Base-by-base conservation (phyloP, 352 stramenopile genomes). In the Pythium utonaiense region DNA sequence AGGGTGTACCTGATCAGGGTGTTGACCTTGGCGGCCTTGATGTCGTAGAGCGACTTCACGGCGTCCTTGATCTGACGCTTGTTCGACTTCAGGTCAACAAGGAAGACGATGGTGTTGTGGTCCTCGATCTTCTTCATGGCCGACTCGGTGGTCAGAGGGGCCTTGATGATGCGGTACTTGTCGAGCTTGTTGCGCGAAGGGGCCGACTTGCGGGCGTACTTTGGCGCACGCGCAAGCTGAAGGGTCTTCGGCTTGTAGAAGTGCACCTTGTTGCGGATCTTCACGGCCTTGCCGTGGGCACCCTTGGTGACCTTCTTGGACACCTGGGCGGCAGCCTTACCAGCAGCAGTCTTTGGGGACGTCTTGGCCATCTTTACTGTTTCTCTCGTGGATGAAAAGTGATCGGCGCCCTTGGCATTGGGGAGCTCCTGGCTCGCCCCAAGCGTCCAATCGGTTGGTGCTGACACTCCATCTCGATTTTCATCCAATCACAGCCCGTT, bases 71-170 rank as follows among this genome's bases (percentile, higher is more conserved):
- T 99, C 91, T 99, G 98, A 66, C 96, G 93, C 95, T 99, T 99
- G 93, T 99, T 99, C 69, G 97, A 87, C 67, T 97, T 93, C 55
- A 99, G 88, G 74, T 99, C 97, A 50, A 99, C 97, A 71, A 99
- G 98, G 88, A 99, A 99, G 66, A 99, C 97, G 70, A 99, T 92
- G 70, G 98, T 99, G 92, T 99, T 99, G 91, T 98, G 97, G 83
- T 99, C 97, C 74, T 99, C 98, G 68, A 99, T 99, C 81, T 99
- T 99, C 87, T 99, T 99, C 97, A 99, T 99, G 60, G 97, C 98
- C 71, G 96, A 98, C 81, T 99, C 97, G 34, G 97, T 99, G 55
- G 98, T 99, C 51, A 99, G 80, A 38, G 98, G 98, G 62, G 97
- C 95, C 89, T 99, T 99, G 84, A 99, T 99, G 73, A 99, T 97